Base-by-base conservation (phyloP, 2,329 filamentous ascomycete species). In the Pseudocercospora pini-densiflorae region DNA sequence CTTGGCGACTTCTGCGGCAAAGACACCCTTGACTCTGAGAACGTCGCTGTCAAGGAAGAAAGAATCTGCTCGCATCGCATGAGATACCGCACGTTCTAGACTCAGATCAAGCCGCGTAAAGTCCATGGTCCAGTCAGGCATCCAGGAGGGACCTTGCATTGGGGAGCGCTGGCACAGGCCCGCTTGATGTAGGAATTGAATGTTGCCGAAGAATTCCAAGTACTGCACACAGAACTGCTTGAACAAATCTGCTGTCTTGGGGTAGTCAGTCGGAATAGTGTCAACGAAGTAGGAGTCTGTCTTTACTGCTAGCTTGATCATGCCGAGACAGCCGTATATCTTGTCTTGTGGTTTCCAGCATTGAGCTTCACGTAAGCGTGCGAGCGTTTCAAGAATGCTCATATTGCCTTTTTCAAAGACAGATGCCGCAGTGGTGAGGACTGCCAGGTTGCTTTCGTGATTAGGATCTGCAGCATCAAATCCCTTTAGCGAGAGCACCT, bases 271-370 rank as follows among this genome's bases (percentile, higher is more conserved):
- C 24, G 54, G 45, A 55, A 66, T 58, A 7, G 19, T 66, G 14
- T 55, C 29, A 9, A 36, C 47, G 45, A 63, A 66, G 7, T 16
- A 33, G 19, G 45, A 6, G 19, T 49, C 19, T 16, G 36, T 5
- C 1, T n/a, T n/a, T n/a, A n/a, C n/a, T n/a, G 45, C 33, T 14
- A 63, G 40, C 16, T 61, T 63, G n/a, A 66, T 57, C 60, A 63
- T 66, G 0, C 64, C 64, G 6, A 63, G 43, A 33, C 64, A 63
- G 8, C 64, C 64, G 14, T 66, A 66, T 10, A 66, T 62, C 55
- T 66, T 66, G 61, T 66, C 64, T 21, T 63, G 60, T 9, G 55
- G 45, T 19, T 19, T n/a, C 8, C 14, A n/a, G 29, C 64, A 66
- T 27, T 55, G n/a, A 10, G 54, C 47, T 4, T 9, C 49, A 19